These are phyloP conservation scores for Chlorella sp. DNA, from an alignment of 139 green algal genomes.

Conservation along the genomic window DNA sequence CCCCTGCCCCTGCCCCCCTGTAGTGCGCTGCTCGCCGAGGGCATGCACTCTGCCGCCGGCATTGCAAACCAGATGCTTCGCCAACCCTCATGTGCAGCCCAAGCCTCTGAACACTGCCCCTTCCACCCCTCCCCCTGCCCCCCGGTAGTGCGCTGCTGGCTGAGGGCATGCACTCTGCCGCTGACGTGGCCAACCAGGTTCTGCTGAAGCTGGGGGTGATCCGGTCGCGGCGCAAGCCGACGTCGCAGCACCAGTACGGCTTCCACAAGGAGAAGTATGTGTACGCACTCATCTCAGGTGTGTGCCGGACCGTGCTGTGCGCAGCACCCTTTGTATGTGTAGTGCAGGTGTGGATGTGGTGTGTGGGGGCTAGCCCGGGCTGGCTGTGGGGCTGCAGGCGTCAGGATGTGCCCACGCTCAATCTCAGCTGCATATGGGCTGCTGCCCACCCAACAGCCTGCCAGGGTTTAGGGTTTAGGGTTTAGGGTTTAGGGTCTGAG, in stretches of 20 bases:
- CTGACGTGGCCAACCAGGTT: conserved; percentile 91
- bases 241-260: conserved; percentile 85
- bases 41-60: conserved; percentile 88
- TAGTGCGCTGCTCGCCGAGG: conserved; percentile 90
- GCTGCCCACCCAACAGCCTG: too few relatives aligned
- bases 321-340: not conserved
- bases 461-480: too few relatives aligned
- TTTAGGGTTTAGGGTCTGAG: too few relatives aligned
- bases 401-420: too few relatives aligned
- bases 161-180: conserved; percentile 88
- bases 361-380: not conserved
- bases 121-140: not conserved
- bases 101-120: not conserved
- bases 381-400: too few relatives aligned
- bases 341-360: not conserved
- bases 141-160: conserved; percentile 82
- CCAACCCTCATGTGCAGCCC: not conserved
- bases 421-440: too few relatives aligned
- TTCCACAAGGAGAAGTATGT: conserved; percentile 94
- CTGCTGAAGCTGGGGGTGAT: conserved; percentile 82
- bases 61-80: conserved; percentile 88
- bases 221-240: conserved; percentile 67
- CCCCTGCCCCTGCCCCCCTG: not conserved
- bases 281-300: conserved; percentile 61
- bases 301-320: too few relatives aligned